phyloP scores from a whole-genome alignment of 179 eudicot species.

The Beta lomatogona region DNA sequence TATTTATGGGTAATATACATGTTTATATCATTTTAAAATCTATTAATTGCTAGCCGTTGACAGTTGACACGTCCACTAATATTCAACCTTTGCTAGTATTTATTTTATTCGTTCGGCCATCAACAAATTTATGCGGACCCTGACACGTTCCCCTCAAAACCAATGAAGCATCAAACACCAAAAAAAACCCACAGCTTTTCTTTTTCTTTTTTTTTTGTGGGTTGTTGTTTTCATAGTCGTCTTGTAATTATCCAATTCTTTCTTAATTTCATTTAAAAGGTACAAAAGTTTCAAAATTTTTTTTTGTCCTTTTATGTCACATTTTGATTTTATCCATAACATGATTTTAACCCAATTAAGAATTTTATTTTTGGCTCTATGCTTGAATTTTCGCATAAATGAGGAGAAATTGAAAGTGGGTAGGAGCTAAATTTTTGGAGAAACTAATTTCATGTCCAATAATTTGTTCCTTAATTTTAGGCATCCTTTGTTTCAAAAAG shows the following conservation, averaged over 20 bases:
- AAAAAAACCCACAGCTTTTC: neutral
- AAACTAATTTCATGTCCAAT: conserved; percentile 21
- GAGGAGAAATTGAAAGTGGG: conserved; percentile 14
- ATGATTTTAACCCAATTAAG: neutral
- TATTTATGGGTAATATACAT: too few relatives aligned
- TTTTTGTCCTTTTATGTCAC: conserved; percentile 25
- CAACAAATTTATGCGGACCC: conserved; percentile 2
- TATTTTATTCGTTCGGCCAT: neutral
- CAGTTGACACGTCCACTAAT: conserved; percentile 25
- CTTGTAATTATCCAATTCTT: conserved; percentile 22
- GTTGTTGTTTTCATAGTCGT: neutral
- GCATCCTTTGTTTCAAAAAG: neutral
- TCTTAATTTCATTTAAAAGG: neutral
- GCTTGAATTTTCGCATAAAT: neutral
- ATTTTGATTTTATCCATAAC: conserved; percentile 31
- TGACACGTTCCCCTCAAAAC: conserved; percentile 26
- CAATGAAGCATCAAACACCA: neutral
- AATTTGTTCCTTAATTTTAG: conserved; percentile 28
- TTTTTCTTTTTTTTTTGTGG: too few relatives aligned
- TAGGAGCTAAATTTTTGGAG: conserved; percentile 32
- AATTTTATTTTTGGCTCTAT: neutral
- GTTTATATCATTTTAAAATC: too few relatives aligned
- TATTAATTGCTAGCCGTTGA: neutral
- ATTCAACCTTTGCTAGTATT: neutral
- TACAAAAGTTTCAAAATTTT: conserved; percentile 1